These are phyloP conservation scores for Hypsizygus marmoreus DNA, from an alignment of 768 basidiomycete species.

Conservation along the genomic window DNA sequence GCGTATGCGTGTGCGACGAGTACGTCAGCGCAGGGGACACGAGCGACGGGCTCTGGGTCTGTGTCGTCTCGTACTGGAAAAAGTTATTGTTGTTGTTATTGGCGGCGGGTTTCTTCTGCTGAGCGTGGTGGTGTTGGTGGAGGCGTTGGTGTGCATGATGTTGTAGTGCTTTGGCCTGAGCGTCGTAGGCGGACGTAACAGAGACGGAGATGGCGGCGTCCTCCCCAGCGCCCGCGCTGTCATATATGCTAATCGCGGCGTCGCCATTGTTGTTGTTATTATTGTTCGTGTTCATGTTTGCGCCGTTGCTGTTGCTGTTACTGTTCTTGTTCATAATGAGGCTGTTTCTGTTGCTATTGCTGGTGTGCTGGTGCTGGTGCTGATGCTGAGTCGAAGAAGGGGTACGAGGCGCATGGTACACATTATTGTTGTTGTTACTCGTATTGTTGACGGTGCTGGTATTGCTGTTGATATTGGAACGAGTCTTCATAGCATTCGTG, in stretches of 20 bases:
- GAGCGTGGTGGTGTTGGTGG: background rate
- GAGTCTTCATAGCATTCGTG: constrained; percentile 17
- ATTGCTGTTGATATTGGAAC: constrained; percentile 19
- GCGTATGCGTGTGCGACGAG: constrained; percentile 59
- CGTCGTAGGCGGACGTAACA: no score
- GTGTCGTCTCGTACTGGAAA: constrained; percentile 9
- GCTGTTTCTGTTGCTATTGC: no score
- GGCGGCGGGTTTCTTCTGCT: background rate
- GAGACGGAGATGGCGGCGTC: no score
- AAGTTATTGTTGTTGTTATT: background rate
- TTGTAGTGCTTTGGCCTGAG: no score
- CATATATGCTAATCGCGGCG: constrained; percentile 14
- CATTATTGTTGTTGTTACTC: no score
- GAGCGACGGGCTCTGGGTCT: constrained; percentile 35
- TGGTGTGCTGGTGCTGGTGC: constrained; percentile 18
- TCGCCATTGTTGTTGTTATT: constrained; percentile 28
- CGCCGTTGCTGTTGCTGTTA: constrained; percentile 17
- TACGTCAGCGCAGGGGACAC: constrained; percentile 72
- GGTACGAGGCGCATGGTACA: no score
- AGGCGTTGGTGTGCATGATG: background rate
- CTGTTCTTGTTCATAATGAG: constrained; percentile 24
- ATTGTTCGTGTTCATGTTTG: constrained; percentile 24
- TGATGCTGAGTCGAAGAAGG: constrained; percentile 1
- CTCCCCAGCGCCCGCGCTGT: no score
- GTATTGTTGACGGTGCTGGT: constrained; percentile 14